phyloP scores from a whole-genome alignment of 345 rosid species.

The Acer negundo region DNA sequence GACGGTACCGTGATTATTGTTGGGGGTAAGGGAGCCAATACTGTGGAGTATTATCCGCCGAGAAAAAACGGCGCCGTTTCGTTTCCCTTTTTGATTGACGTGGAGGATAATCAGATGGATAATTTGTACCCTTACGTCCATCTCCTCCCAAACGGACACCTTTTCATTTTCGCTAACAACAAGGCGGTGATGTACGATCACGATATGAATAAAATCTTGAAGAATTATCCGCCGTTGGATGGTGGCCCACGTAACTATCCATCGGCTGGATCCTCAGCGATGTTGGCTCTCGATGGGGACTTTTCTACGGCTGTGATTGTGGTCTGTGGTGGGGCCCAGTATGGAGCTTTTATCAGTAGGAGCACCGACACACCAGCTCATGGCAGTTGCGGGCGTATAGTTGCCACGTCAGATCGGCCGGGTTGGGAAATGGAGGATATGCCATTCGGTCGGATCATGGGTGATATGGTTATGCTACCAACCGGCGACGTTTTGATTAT shows the following conservation, averaged over 20 bases:
- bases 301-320: conserved; percentile 57
- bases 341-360: conserved; percentile 61
- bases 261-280: conserved; percentile 79
- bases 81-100: conserved; percentile 66
- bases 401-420: conserved; percentile 49
- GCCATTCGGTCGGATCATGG: conserved; percentile 90
- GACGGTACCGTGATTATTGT: conserved; percentile 74
- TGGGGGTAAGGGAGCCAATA: conserved; percentile 64
- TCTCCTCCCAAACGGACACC: conserved; percentile 78
- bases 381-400: conserved; percentile 67
- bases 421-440: conserved; percentile 80
- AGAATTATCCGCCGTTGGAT: conserved; percentile 60
- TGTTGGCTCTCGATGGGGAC: conserved; percentile 61
- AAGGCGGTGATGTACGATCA: conserved; percentile 72
- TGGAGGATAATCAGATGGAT: conserved; percentile 81
- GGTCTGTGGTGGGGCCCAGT: conserved; percentile 88
- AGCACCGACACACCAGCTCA: conserved; percentile 52
- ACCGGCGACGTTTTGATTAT: conserved; percentile 71
- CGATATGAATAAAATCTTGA: conserved; percentile 40
- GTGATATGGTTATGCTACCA: conserved; percentile 89
- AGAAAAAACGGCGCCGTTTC: conserved; percentile 55
- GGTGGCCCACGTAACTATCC: conserved; percentile 92
- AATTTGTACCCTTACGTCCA: conserved; percentile 90
- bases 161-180: conserved; percentile 82
- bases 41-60: conserved; percentile 68